Conservation (phyloP, 768 basidiomycete species). For the Mycena epipterygia region DNA sequence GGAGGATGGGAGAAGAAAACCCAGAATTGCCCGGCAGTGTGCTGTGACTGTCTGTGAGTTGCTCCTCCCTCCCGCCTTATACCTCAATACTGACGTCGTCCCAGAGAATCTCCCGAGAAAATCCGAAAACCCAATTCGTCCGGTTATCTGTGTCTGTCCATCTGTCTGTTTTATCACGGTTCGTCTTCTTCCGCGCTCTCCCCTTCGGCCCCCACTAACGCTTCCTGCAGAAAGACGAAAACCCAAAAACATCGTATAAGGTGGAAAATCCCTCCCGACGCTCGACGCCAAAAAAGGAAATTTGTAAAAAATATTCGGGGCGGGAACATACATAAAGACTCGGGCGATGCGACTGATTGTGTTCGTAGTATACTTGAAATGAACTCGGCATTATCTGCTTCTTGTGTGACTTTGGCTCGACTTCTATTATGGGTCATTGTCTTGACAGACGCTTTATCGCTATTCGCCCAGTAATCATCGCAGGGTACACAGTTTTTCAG, state of each 20-base stretch:
- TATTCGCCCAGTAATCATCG: no score
- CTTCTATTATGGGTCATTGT: no score
- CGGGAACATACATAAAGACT: neutral
- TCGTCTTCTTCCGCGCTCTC: neutral
- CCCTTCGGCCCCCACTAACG: neutral
- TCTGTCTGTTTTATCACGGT: neutral
- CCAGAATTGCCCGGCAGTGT: neutral
- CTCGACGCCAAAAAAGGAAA: neutral
- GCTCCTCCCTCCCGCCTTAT: neutral
- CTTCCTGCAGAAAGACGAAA: neutral
- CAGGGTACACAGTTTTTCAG: no score
- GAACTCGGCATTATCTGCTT: neutral
- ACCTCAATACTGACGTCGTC: no score
- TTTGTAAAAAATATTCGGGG: neutral
- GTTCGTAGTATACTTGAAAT: neutral
- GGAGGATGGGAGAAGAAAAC: no score
- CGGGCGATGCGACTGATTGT: neutral
- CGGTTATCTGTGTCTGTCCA: no score
- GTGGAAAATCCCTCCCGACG: neutral
- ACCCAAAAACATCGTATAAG: neutral
- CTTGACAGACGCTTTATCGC: no score
- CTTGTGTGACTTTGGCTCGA: no score
- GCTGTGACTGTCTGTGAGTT: neutral
- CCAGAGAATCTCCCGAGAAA: no score
- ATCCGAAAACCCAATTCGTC: no score